Evolutionary conservation across 2,329 filamentous ascomycete genomes (phyloP), one percentile per base, ranked within the genome.

Genomic region (Lachnum nothofagi): DNA sequence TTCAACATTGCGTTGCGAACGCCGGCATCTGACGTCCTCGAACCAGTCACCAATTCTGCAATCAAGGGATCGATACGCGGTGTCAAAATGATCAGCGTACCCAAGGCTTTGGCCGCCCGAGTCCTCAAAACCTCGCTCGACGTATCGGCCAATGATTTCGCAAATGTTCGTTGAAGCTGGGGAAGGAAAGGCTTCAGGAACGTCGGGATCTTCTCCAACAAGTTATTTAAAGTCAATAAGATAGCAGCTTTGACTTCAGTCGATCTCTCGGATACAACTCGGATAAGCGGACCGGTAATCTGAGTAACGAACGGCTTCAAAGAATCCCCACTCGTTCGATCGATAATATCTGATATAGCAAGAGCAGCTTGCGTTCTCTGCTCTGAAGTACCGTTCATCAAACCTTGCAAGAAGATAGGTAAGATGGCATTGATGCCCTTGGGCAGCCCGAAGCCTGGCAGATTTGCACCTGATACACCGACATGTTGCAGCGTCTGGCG

Each of bases 371-470:
- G 88, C 22, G 89, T 93, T 66, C 91, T 81, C 72, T 98, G 93
- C 4, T 98, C 93, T 14, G 87, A 75, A 31, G 86, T 91, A 49
- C 93, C 94, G 63, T 98, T 97, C 85, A 98, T 95, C 58, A 98
- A 77, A 70, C 93, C 93, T 66, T 98, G 94, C 64, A 97, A 70
- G 79, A 98, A 97, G 58, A 98, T 97, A 2, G 94, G 93, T 53
- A 98, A 72, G 56, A 98, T 85, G 54, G 93, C 91, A 64, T 90
- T 95, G 75, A 98, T 95, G 54, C 94, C 94, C 79, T 97, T 98
- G 1, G 91, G 93, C 48, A 97, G 73, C 60, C 82, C 78, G 72
- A 98, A 98, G 29, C 93, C 94, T 33, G 90, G 82, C 40, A 98
- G 75, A 62, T 91, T 85, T 34, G 84, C 79, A 23, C 93, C 93